phyloP scores from a whole-genome alignment of 257 asterid species.

The Ocimum tenuiflorum region DNA sequence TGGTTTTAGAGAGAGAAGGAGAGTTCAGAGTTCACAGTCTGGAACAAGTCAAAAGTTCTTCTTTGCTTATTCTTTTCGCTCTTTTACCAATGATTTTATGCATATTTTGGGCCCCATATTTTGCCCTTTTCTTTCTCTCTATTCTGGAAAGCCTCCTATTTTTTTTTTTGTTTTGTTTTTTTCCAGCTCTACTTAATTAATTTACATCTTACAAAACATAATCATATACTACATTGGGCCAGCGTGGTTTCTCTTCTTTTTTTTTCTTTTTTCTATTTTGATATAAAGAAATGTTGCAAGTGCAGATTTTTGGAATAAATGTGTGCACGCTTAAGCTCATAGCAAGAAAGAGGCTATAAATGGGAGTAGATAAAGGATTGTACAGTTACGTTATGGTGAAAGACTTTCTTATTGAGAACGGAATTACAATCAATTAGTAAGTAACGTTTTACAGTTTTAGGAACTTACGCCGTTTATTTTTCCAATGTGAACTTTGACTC shows the following conservation, averaged over 20 bases:
- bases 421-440: too few species aligned
- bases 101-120: constrained; percentile 3
- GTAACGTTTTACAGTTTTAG: neutral
- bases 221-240: neutral
- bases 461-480: neutral
- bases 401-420: too few species aligned
- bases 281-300: neutral
- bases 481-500: neutral
- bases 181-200: neutral
- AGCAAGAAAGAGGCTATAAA: neutral
- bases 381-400: neutral
- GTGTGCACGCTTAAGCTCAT: neutral
- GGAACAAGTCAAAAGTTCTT: constrained; percentile 18
- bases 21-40: too few species aligned
- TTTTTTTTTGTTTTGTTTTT: too few species aligned
- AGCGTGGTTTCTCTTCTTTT: too few species aligned
- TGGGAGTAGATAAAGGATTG: neutral
- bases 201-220: too few species aligned
- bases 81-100: neutral
- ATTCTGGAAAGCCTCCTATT: neutral
- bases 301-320: neutral
- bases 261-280: too few species aligned
- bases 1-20: too few species aligned
- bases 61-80: neutral
- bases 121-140: neutral